Evolutionary conservation across 2,329 filamentous ascomycete species (phyloP), one percentile per base, ranked within the genome.

Genomic region (Epichloe sibirici): DNA sequence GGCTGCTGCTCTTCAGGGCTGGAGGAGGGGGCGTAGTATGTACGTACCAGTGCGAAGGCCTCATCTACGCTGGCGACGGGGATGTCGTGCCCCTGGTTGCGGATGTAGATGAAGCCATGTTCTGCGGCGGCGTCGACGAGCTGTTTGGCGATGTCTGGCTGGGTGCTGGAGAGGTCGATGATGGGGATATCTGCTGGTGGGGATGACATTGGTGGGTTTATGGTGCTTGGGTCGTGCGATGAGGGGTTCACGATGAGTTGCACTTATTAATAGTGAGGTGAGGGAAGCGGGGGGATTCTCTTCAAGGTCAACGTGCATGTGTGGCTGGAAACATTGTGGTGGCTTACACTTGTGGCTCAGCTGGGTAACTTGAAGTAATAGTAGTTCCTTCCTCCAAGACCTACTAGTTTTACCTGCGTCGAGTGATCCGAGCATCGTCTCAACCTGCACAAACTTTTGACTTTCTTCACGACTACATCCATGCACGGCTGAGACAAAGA

Each of bases 71-170:
- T 78, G 31, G 76, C 69, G 0, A 76, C 69, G 0, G 84, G 73
- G 47, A 96, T 88, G 55, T 85, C 81, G 12, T 75, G 74, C 44
- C 83, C 85, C 23, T 81, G 77, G 63, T 88, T 90, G 63, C 82
- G 84, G 62, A 97, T 82, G 65, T 93, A 97, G 56, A 96, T 80
- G 68, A 97, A 97, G 56, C 91, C 91, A 69, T 90, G 85, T 51
- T 84, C 82, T 39, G 82, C 79, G 2, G 90, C 90, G 1, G 91
- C 91, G 55, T 86, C 78, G 43, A 96, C 81, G 43, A 97, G 76
- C 57, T 82, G 77, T 52, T 80, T 80, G 49, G 86, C 85, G 21
- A 82, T 70, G 45, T 72, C 67, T n/a, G 65, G 64, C 54, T 77
- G 71, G 57, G 85, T 73, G 5, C 76, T 72, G 17, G 77, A 74